Evolutionary conservation across 2,329 filamentous ascomycete genomes (phyloP), one percentile per base, ranked within the genome.

Genomic region (Byssothecium circinans): DNA sequence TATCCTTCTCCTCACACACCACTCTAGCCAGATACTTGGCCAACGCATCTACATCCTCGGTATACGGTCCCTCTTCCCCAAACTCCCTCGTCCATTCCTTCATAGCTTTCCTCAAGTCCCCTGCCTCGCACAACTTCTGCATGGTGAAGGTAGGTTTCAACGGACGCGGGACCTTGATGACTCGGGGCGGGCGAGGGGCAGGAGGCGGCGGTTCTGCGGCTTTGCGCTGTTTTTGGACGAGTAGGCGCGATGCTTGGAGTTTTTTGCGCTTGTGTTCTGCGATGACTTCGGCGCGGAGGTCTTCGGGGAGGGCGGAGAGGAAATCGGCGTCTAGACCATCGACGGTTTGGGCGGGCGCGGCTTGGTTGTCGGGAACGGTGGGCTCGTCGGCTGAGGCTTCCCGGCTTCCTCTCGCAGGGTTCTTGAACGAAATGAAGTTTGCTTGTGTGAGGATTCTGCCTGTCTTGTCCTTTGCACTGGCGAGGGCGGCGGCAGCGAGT

Each of bases 241-340:
- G 33, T 54, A 73, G 58, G 4, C 58, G 57, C 7, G 58, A 55
- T 4, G 58, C 50, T 25, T 59, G 53, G n/a, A 66, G 49, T 45
- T 62, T 65, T 4, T 57, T 53, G 22, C 62, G 56, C 36, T 59
- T 80, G 62, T 91, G 85, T 60, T 95, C 88, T 17, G 83, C 84
- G 2, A 96, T 70, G 6, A 97, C 79, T 70, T 97, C 91, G 14
- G 45, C 43, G 27, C 66, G 56, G 18, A 70, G 29, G 38, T 95
- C 89, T 55, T 88, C 85, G 0, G 92, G 92, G 1, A 97, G 76
- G 14, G 91, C 90, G 1, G 86, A 83, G 2, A 97, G 82, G 61
- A 96, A 91, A 0, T 85, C 84, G 0, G 81, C 76, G 48, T 71
- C 67, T 3, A 68, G 56, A 1, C 59, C 64, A 15, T 60, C 61